Evolutionary conservation across 345 rosid genomes (phyloP).

Genomic region (Trapa bicornis): DNA sequence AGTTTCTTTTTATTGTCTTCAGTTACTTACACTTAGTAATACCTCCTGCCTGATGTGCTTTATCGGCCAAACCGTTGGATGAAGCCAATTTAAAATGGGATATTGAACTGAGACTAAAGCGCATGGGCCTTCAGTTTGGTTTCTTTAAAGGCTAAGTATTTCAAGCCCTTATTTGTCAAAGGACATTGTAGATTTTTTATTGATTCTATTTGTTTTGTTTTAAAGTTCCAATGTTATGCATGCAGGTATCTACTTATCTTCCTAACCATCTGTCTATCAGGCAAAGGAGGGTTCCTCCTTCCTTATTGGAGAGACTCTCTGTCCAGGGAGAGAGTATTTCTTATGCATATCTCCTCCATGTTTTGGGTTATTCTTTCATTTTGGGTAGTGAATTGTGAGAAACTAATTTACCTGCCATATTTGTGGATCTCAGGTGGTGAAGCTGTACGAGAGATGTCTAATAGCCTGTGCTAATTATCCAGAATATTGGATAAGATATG

Average conservation of each 20-base stretch:
- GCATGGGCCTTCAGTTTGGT: constrained; percentile 81
- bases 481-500: constrained; percentile 83
- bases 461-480: constrained; percentile 96
- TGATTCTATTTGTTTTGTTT: constrained; percentile 34
- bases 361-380: constrained; percentile 29
- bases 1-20: constrained; percentile 43
- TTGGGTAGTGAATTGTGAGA: constrained; percentile 3
- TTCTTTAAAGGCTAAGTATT: constrained; percentile 91
- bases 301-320: constrained; percentile 83
- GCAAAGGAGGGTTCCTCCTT: constrained; percentile 93
- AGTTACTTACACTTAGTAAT: constrained; percentile 86
- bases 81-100: constrained; percentile 89
- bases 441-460: constrained; percentile 86
- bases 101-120: constrained; percentile 90
- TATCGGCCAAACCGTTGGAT: constrained; percentile 97
- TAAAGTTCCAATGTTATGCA: constrained; percentile 82
- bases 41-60: constrained; percentile 92
- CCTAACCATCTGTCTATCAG: constrained; percentile 90
- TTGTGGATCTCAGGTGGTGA: constrained; percentile 56
- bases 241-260: constrained; percentile 94
- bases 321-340: constrained; percentile 73
- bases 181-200: constrained; percentile 62
- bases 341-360: constrained; percentile 67
- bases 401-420: constrained; percentile 10
- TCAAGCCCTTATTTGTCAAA: constrained; percentile 68